A percentile compares a stretch with the other conserved stretches of the same genome.
These are phyloP conservation scores for Termitomyces titanicus DNA, from an alignment of 768 basidiomycete genomes.

Conservation along the genomic window DNA sequence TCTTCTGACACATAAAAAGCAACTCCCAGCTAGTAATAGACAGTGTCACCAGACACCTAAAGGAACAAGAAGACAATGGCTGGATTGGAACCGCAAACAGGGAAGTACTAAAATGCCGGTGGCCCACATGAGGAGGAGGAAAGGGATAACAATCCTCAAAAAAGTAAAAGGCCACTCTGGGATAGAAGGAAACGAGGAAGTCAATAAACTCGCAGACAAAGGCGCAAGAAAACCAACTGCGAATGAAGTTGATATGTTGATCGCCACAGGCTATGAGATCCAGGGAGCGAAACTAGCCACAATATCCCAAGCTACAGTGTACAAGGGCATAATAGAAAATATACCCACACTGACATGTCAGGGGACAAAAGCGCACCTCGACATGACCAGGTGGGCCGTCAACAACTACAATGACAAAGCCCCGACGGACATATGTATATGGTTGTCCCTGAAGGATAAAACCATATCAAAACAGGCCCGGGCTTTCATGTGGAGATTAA, in stretches of 20 bases:
- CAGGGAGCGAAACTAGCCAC: not conserved
- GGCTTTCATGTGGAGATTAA: slow-evolving; percentile 18
- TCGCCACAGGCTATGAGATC: not conserved
- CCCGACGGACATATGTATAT: not conserved
- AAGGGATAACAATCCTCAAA: not conserved
- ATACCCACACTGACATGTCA: no score
- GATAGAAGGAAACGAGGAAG: slow-evolving; percentile 14
- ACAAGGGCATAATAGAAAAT: not conserved
- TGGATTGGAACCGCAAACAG: slow-evolving; percentile 3
- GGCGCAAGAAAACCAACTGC: slow-evolving; percentile 4
- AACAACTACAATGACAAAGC: not conserved
- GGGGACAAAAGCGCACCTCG: not conserved
- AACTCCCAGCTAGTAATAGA: slow-evolving; percentile 17
- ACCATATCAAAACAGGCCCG: not conserved
- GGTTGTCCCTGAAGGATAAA: not conserved
- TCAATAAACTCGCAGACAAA: slow-evolving; percentile 7
- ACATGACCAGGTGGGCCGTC: not conserved
- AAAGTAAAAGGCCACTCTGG: slow-evolving; percentile 18
- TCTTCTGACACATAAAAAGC: slow-evolving; percentile 5
- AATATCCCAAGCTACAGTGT: not conserved
- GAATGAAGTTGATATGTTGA: not conserved
- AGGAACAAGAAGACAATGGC: slow-evolving; percentile 10
- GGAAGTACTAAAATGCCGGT: not conserved
- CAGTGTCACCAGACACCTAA: slow-evolving; percentile 3
- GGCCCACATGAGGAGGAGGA: not conserved